A percentile compares a stretch with the other conserved stretches of the same genome.
These are phyloP conservation scores for Trichoderma endophyticum DNA, from an alignment of 2,329 filamentous ascomycete genomes.

Conservation along the genomic window DNA sequence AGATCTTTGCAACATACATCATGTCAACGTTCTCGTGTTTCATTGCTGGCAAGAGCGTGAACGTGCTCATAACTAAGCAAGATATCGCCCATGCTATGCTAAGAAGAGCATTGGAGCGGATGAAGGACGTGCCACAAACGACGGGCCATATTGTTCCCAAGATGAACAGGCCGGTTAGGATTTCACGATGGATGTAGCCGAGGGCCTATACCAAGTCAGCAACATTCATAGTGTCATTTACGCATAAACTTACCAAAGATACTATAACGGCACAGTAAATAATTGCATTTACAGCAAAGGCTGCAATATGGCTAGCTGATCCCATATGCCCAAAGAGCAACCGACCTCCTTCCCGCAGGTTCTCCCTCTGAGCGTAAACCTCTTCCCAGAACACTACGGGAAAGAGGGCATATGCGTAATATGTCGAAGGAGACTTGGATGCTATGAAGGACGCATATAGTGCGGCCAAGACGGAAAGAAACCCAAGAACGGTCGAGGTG, in stretches of 20 bases:
- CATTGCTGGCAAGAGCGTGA: slow-evolving; percentile 82
- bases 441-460: slow-evolving; percentile 77
- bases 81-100: slow-evolving; percentile 70
- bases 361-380: slow-evolving; percentile 73
- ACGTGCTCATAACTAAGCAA: slow-evolving; percentile 81
- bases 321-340: slow-evolving; percentile 68
- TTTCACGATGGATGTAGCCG: slow-evolving; percentile 86
- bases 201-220: slow-evolving; percentile 59
- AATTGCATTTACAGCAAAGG: slow-evolving; percentile 61
- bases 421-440: slow-evolving; percentile 75
- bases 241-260: slow-evolving; percentile 59
- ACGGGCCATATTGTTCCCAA: slow-evolving; percentile 75
- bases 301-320: slow-evolving; percentile 54
- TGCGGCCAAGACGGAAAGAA: slow-evolving; percentile 70
- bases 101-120: slow-evolving; percentile 62
- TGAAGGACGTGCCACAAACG: slow-evolving; percentile 69
- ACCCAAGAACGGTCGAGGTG: slow-evolving; percentile 57
- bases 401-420: slow-evolving; percentile 90
- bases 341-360: slow-evolving; percentile 63
- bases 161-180: slow-evolving; percentile 78
- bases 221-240: neutral
- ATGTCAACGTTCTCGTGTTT: slow-evolving; percentile 75
- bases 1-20: slow-evolving; percentile 56
- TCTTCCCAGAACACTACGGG: slow-evolving; percentile 97
- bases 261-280: slow-evolving; percentile 73